Conservation (phyloP, 495 filamentous ascomycete species). For the Pyrenopolyporus hunteri region DNA sequence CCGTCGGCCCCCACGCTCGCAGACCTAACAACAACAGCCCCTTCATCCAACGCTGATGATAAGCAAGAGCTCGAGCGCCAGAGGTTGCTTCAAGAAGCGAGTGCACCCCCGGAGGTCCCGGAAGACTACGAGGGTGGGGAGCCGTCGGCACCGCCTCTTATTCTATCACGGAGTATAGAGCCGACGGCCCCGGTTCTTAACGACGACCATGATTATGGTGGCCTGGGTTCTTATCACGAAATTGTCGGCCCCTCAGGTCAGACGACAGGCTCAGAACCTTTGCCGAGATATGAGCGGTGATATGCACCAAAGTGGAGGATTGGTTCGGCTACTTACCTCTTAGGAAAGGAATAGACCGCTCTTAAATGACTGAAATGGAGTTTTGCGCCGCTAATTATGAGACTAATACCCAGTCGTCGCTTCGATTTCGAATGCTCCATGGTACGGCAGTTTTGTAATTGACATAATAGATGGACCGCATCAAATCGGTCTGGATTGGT, state of each 20-base stretch:
- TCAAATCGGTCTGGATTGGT: conserved; percentile 9
- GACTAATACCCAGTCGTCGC: conserved; percentile 13
- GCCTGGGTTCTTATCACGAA: conserved; percentile 42
- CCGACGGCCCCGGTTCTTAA: conserved; percentile 71
- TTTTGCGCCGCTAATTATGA: neutral
- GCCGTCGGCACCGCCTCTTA: conserved; percentile 26
- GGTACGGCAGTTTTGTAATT: conserved; percentile 10
- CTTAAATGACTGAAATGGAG: neutral
- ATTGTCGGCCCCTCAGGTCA: conserved; percentile 33
- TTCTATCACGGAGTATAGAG: conserved; percentile 29
- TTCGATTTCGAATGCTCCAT: conserved; percentile 10
- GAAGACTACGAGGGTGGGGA: conserved; percentile 52
- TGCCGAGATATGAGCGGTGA: conserved; percentile 55
- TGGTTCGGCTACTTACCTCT: neutral
- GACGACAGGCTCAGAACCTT: conserved; percentile 40
- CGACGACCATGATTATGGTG: conserved; percentile 65
- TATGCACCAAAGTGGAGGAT: neutral
- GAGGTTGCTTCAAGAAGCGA: conserved; percentile 72
- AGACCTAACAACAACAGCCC: conserved; percentile 46
- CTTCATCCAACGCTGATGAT: conserved; percentile 64
- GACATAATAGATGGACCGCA: conserved; percentile 1
- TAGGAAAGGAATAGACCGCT: too few relatives aligned
- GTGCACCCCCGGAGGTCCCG: conserved; percentile 64
- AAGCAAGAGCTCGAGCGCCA: conserved; percentile 85
- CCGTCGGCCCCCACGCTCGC: conserved; percentile 56